Evolutionary conservation across 345 rosid genomes (phyloP), one percentile per base, ranked within the genome.

Genomic region (Citrus australasica): DNA sequence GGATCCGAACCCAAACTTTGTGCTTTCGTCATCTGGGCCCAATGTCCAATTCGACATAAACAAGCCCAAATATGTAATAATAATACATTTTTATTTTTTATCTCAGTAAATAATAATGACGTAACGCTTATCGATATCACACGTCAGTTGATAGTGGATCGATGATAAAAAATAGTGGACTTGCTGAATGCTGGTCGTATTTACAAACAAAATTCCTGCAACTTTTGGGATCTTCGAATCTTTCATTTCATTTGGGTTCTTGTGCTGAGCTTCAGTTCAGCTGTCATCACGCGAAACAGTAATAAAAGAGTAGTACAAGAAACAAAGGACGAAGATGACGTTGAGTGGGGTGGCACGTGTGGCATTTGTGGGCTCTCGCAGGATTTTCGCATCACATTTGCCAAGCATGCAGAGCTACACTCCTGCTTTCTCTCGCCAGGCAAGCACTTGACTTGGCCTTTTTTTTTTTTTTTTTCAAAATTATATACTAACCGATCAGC

Each of bases 401-500:
- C 60, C 71, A 56, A 74, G 33, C 87, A 80, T 84, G 86, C 87
- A 69, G 65, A 58, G 72, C 79, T 3, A 78, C 64, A 33, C 73
- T 48, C 81, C 68, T 22, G n/a, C 58, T n/a, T 60, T 65, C 79
- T 37, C 75, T 28, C 78, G 83, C 24, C 84, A 78, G 81, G 80
- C 70, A 77, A 1, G 69, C 40, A 25, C 28, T 65, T n/a, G 61
- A 32, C 21, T 2, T 53, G 21, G 6, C 7, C 22, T 5, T 3
- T 13, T 3, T 11, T 13, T 46, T 13, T 46, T 25, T 46, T 35
- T 35, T 35, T 5, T 1, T 1, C 4, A 9, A 11, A 46, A 16
- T 13, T 13, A 13, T 46, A 3, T 46, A 27, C 19, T 62, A 64
- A 7, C 19, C 68, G 17, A 17, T 8, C 40, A 17, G 28, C 6